phyloP scores from a whole-genome alignment of 345 rosid genomes.

The Eucalyptus regnans region DNA sequence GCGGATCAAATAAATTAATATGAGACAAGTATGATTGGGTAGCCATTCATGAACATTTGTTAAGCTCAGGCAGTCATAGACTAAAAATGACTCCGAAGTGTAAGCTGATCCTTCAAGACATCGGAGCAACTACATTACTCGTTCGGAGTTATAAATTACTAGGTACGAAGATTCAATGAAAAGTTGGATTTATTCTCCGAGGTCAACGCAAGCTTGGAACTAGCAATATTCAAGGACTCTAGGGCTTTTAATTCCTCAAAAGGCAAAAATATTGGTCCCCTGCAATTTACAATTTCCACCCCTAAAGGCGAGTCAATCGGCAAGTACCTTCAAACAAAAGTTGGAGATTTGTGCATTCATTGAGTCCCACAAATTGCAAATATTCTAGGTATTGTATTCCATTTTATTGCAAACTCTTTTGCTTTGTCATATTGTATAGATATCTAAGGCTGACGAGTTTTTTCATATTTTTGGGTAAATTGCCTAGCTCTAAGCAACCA shows the following conservation, averaged over 20 bases:
- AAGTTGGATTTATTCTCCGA: neutral
- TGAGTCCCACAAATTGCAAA: neutral
- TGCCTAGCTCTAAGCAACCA: neutral
- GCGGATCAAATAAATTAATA: accelerated
- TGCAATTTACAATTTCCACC: neutral
- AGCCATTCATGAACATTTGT: neutral
- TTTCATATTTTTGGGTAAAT: neutral
- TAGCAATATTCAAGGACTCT: neutral
- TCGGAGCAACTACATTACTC: neutral
- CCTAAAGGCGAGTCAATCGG: neutral
- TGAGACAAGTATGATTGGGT: neutral
- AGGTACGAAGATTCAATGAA: neutral
- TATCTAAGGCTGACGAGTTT: neutral
- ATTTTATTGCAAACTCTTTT: neutral
- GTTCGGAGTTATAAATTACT: accelerated
- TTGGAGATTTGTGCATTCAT: neutral
- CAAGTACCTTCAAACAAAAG: neutral
- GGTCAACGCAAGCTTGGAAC: neutral
- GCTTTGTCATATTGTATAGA: neutral
- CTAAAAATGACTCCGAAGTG: neutral
- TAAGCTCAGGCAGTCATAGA: neutral
- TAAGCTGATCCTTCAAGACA: neutral
- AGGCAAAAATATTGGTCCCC: neutral
- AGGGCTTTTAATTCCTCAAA: neutral
- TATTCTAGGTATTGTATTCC: neutral